These are phyloP conservation scores for Tetradesmus obliquus DNA, from an alignment of 139 green algal genomes.

Conservation along the genomic window DNA sequence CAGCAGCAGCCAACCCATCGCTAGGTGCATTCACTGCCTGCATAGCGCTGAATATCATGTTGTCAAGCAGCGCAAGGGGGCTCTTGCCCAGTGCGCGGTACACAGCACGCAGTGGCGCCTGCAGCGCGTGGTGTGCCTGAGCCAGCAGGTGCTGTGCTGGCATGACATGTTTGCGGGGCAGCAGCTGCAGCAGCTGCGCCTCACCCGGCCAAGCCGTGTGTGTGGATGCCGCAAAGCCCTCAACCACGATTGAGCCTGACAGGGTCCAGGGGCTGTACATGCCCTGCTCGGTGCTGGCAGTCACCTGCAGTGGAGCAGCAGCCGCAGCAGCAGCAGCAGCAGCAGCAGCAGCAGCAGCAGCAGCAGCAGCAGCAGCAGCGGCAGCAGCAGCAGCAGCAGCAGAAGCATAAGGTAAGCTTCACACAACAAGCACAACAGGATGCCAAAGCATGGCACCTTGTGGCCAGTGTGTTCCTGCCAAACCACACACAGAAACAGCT, in stretches of 20 bases:
- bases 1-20: neutral
- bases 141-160: neutral
- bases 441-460: too few species aligned
- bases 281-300: neutral
- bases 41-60: neutral
- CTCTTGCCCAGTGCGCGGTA: neutral
- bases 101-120: neutral
- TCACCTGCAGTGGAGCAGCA: neutral
- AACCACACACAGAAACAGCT: too few species aligned
- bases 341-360: too few species aligned
- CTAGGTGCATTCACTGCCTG: neutral
- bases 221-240: neutral
- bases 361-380: neutral
- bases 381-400: neutral
- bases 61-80: neutral
- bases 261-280: constrained; percentile 22
- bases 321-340: neutral
- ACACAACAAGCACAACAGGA: too few species aligned
- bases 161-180: neutral
- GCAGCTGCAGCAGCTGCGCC: neutral
- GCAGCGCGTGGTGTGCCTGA: neutral
- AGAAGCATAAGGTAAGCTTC: neutral
- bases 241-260: neutral
- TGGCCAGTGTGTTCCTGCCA: too few species aligned
- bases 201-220: constrained; percentile 6